A percentile compares a stretch with the other conserved stretches of the same genome.
phyloP scores from a whole-genome alignment of 2,329 filamentous ascomycete genomes.

The Cryphonectria japonica region DNA sequence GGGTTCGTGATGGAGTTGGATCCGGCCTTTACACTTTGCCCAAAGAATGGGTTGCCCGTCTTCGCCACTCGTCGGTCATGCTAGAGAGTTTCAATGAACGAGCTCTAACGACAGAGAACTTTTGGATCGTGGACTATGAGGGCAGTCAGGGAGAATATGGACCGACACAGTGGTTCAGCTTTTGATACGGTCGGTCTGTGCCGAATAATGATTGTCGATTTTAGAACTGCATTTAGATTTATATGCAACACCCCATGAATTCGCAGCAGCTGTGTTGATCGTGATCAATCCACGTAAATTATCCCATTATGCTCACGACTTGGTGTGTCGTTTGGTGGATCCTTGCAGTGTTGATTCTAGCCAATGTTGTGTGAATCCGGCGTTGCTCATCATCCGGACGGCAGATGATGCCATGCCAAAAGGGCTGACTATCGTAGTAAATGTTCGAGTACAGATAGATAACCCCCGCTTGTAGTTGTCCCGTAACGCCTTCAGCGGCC shows the following conservation, averaged over 20 bases:
- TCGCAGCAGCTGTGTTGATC: not conserved
- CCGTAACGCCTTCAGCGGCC: not conserved
- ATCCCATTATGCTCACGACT: not conserved
- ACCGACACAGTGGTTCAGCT: not conserved
- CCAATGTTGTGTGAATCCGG: not conserved
- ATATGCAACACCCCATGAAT: too few species aligned
- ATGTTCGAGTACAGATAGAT: not conserved
- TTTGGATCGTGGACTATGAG: not conserved
- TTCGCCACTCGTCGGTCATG: not conserved
- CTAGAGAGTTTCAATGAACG: not conserved
- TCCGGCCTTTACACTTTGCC: conserved; percentile 13
- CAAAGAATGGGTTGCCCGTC: conserved; percentile 9
- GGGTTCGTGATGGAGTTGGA: conserved; percentile 9
- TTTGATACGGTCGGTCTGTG: not conserved
- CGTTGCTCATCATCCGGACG: not conserved
- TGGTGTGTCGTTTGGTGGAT: not conserved
- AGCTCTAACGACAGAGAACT: not conserved
- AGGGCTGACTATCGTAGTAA: not conserved
- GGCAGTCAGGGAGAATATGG: not conserved
- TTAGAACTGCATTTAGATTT: too few species aligned
- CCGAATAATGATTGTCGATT: too few species aligned
- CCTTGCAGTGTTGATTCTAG: not conserved
- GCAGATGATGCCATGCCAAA: not conserved
- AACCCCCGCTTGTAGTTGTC: not conserved
- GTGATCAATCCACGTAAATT: too few species aligned